phyloP scores from a whole-genome alignment of 306 rosid species.

The Canavalia ensiformis region DNA sequence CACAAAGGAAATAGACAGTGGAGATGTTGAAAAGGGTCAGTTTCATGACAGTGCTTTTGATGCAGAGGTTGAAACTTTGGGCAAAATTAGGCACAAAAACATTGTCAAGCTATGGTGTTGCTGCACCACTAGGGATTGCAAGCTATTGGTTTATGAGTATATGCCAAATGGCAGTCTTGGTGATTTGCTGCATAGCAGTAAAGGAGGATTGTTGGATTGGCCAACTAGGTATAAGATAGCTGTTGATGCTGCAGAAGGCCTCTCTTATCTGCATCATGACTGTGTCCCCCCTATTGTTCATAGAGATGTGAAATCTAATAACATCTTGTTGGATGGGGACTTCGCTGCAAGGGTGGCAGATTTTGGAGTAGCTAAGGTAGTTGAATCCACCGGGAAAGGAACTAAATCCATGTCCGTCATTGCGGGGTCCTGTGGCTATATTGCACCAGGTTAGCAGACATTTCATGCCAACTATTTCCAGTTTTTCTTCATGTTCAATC shows the following conservation, averaged over 20 bases:
- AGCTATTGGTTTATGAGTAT: constrained; percentile 92
- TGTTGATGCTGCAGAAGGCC: constrained; percentile 93
- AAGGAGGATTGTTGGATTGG: constrained; percentile 90
- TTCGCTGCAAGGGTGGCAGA: constrained; percentile 91
- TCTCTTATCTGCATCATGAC: constrained; percentile 94
- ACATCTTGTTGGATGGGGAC: constrained; percentile 86
- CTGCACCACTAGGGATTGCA: constrained; percentile 83
- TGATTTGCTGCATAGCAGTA: constrained; percentile 83
- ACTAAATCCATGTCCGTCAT: constrained; percentile 87
- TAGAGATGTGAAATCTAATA: constrained; percentile 92
- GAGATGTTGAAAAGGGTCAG: constrained; percentile 67
- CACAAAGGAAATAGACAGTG: constrained; percentile 50
- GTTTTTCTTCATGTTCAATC: constrained; percentile 26
- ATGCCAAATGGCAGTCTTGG: constrained; percentile 97
- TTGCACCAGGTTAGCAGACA: constrained; percentile 83
- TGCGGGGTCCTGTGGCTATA: constrained; percentile 96
- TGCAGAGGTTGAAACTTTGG: constrained; percentile 90
- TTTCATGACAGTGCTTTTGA: constrained; percentile 72
- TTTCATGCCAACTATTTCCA: not conserved
- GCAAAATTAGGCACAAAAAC: constrained; percentile 94
- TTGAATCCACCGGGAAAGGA: constrained; percentile 67
- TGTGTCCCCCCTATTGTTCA: constrained; percentile 95
- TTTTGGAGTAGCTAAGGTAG: constrained; percentile 88
- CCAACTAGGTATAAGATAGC: constrained; percentile 86
- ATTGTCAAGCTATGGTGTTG: constrained; percentile 97